These are phyloP conservation scores for Cladobotryum protrusum DNA, from an alignment of 2,329 filamentous ascomycete species.

Conservation along the genomic window DNA sequence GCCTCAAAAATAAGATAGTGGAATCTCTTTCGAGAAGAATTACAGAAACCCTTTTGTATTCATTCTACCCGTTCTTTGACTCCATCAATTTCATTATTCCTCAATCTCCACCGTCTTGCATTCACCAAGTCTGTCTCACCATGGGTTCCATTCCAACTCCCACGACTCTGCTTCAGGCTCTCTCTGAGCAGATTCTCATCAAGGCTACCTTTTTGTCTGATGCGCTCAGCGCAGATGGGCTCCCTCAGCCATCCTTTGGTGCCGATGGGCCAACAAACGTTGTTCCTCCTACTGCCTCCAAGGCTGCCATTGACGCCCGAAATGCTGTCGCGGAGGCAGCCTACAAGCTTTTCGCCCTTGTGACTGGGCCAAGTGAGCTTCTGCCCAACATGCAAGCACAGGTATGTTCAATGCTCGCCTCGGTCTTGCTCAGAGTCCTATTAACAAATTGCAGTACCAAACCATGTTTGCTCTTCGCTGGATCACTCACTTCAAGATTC, in stretches of 20 bases:
- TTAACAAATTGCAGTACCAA: not conserved
- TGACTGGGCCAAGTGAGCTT: conserved; percentile 1
- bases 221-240: not conserved
- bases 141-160: too few relatives aligned
- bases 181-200: not conserved
- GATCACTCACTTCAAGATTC: conserved; percentile 11
- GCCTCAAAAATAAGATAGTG: too few relatives aligned
- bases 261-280: not conserved
- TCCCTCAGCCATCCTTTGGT: conserved; percentile 3
- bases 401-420: not conserved
- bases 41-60: too few relatives aligned
- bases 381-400: not conserved
- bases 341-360: conserved; percentile 5
- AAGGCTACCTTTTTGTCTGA: not conserved
- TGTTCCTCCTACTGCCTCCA: not conserved
- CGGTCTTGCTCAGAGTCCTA: not conserved
- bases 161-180: not conserved
- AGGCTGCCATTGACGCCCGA: not conserved
- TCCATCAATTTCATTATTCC: too few relatives aligned
- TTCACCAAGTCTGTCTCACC: too few relatives aligned
- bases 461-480: conserved; percentile 1
- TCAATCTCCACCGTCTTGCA: too few relatives aligned
- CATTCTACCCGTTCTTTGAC: too few relatives aligned
- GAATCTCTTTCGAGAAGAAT: too few relatives aligned
- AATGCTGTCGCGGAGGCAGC: not conserved